These are phyloP conservation scores for Nidularia sp. DNA, from an alignment of 768 basidiomycete species.

Conservation along the genomic window DNA sequence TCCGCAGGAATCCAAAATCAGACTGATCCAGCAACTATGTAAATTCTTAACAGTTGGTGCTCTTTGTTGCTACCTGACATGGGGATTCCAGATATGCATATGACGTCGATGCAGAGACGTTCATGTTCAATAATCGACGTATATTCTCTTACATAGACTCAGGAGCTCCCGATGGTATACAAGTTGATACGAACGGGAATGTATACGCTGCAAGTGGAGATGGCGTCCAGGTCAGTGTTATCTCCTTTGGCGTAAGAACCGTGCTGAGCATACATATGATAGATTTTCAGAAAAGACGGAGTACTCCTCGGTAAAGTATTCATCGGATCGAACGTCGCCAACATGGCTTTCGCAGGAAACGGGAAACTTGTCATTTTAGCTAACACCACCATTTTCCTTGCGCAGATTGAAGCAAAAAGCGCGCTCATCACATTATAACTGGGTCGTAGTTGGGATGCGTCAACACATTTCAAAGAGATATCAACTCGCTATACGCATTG, in stretches of 20 bases:
- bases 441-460: too few species aligned
- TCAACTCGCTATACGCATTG: too few species aligned
- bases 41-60: slow-evolving; percentile 14
- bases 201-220: not conserved
- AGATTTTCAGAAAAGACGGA: not conserved
- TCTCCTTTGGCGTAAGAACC: not conserved
- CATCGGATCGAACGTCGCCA: not conserved
- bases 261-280: not conserved
- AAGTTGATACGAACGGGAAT: not conserved
- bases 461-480: too few species aligned
- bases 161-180: not conserved
- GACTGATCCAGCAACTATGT: slow-evolving; percentile 68
- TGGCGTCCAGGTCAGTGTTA: not conserved
- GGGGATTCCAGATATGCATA: slow-evolving; percentile 45
- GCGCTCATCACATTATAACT: too few species aligned
- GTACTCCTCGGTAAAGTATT: not conserved
- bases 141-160: slow-evolving; percentile 19
- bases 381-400: not conserved
- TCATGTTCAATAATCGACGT: slow-evolving; percentile 54
- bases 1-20: slow-evolving; percentile 42
- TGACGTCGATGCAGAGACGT: slow-evolving; percentile 55
- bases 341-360: not conserved
- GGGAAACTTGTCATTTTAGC: not conserved
- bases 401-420: not conserved
- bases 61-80: not conserved